phyloP scores from a whole-genome alignment of 805 yeast genomes.

The Wickerhamia fluorescens region DNA sequence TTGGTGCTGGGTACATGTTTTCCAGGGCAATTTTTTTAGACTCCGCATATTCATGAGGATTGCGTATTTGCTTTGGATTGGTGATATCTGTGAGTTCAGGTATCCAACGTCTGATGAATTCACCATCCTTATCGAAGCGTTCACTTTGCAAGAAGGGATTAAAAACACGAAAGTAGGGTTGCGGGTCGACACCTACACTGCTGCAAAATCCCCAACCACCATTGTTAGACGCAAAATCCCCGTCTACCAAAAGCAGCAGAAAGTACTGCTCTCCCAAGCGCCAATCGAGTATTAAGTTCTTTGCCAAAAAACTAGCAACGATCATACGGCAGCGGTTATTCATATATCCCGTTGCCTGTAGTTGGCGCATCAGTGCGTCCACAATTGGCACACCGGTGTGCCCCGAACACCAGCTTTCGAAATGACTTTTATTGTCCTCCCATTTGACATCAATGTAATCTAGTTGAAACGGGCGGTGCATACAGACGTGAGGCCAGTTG shows the following conservation, averaged over 20 bases:
- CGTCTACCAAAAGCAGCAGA: slow-evolving; percentile 41
- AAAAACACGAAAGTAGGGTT: slow-evolving; percentile 51
- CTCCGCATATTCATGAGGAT: slow-evolving; percentile 22
- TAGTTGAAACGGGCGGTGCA: slow-evolving; percentile 43
- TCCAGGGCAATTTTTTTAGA: slow-evolving; percentile 13
- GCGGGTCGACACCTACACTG: slow-evolving; percentile 47
- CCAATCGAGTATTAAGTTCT: slow-evolving; percentile 48
- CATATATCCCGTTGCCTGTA: slow-evolving; percentile 45
- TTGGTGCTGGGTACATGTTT: slow-evolving; percentile 37
- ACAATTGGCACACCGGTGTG: slow-evolving; percentile 50
- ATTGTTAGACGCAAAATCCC: slow-evolving; percentile 47
- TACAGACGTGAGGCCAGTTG: slow-evolving; percentile 45
- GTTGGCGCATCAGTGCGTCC: slow-evolving; percentile 52
- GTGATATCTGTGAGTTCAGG: slow-evolving; percentile 34
- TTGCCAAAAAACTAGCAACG: slow-evolving; percentile 43
- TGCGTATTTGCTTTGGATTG: slow-evolving; percentile 24
- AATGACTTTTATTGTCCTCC: slow-evolving; percentile 36
- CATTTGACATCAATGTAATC: slow-evolving; percentile 35
- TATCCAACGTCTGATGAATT: slow-evolving; percentile 42
- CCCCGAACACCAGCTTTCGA: slow-evolving; percentile 47
- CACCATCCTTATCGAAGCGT: slow-evolving; percentile 42
- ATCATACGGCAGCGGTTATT: slow-evolving; percentile 51
- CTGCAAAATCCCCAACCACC: slow-evolving; percentile 56
- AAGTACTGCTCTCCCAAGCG: slow-evolving; percentile 49
- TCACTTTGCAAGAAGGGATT: slow-evolving; percentile 46